Percentiles rank a stretch among this genome's conserved stretches.
phyloP scores from a whole-genome alignment of 2,329 filamentous ascomycete species.

The Pseudogymnoascus sp. region DNA sequence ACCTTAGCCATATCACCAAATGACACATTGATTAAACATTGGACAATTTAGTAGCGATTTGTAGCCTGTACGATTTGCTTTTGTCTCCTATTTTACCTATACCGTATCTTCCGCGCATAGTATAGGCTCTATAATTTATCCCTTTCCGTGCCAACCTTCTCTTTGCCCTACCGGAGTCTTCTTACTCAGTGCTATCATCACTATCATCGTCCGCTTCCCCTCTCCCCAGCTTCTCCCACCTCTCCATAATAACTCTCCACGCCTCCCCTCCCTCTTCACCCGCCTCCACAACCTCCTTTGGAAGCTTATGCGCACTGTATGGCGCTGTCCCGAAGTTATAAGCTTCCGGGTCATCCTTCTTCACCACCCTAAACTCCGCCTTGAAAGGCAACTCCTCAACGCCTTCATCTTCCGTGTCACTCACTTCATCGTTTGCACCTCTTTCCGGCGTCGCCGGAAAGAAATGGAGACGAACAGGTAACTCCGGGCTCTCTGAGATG shows the following conservation, averaged over 20 bases:
- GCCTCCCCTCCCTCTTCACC: slow-evolving; percentile 62
- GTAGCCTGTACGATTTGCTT: neutral
- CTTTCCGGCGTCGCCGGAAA: slow-evolving; percentile 24
- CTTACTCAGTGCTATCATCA: slow-evolving; percentile 23
- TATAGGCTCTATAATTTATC: neutral
- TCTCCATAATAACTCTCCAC: slow-evolving; percentile 69
- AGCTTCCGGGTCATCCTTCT: slow-evolving; percentile 78
- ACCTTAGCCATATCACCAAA: neutral
- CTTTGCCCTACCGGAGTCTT: neutral
- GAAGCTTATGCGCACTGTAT: slow-evolving; percentile 92
- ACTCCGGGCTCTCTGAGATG: slow-evolving; percentile 22
- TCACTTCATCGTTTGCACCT: slow-evolving; percentile 31
- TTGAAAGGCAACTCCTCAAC: slow-evolving; percentile 49
- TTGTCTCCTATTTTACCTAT: neutral
- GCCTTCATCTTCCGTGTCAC: slow-evolving; percentile 38
- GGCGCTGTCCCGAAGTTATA: slow-evolving; percentile 78
- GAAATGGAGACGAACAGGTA: too few species aligned
- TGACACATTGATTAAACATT: neutral
- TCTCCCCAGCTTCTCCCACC: slow-evolving; percentile 57
- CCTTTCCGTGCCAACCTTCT: neutral
- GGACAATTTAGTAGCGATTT: neutral
- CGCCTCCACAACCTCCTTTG: slow-evolving; percentile 79
- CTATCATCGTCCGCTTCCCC: slow-evolving; percentile 31
- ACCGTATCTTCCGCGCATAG: neutral
- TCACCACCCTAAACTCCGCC: slow-evolving; percentile 75